Evolutionary conservation across 2,329 filamentous ascomycete genomes (phyloP).

Genomic region (Ophiocordyceps polyrhachis-furcata): DNA sequence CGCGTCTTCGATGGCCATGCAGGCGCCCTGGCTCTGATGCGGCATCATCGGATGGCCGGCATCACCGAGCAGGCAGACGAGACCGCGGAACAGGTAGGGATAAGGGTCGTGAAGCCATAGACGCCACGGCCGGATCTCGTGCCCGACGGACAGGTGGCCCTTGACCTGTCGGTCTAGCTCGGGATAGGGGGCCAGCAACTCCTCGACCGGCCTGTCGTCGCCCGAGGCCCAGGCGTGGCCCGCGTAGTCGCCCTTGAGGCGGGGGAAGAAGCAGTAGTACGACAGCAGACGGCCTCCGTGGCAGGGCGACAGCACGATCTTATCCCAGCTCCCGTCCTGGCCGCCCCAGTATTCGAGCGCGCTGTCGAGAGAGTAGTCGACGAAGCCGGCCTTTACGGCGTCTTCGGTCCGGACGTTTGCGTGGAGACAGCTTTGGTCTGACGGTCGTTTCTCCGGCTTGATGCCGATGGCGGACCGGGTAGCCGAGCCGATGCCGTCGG

Average conservation of each 20-base stretch:
- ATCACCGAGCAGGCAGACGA: conserved; percentile 42
- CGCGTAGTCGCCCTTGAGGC: conserved; percentile 34
- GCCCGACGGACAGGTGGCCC: conserved; percentile 37
- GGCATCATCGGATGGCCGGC: conserved; percentile 51
- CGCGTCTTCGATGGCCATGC: conserved; percentile 46
- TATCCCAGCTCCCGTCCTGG: conserved; percentile 42
- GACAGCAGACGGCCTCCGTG: conserved; percentile 45
- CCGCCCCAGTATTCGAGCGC: conserved; percentile 57
- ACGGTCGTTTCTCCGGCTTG: conserved; percentile 35
- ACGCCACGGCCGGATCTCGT: conserved; percentile 46
- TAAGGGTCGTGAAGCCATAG: conserved; percentile 45
- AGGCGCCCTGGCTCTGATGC: conserved; percentile 46
- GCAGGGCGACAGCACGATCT: conserved; percentile 53
- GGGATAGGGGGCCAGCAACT: conserved; percentile 41
- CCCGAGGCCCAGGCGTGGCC: conserved; percentile 37
- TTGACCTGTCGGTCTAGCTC: conserved; percentile 39
- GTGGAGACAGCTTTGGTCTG: conserved; percentile 43
- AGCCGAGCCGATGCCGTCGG: conserved; percentile 49
- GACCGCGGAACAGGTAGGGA: conserved; percentile 31
- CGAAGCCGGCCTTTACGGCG: conserved; percentile 38
- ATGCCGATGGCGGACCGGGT: conserved; percentile 47
- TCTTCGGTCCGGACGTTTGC: conserved; percentile 43
- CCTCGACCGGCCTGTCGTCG: conserved; percentile 31
- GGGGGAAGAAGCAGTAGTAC: conserved; percentile 53
- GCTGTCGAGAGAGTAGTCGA: conserved; percentile 40